Conservation (phyloP, 257 asterid species). For the Hygrophila difformis region DNA sequence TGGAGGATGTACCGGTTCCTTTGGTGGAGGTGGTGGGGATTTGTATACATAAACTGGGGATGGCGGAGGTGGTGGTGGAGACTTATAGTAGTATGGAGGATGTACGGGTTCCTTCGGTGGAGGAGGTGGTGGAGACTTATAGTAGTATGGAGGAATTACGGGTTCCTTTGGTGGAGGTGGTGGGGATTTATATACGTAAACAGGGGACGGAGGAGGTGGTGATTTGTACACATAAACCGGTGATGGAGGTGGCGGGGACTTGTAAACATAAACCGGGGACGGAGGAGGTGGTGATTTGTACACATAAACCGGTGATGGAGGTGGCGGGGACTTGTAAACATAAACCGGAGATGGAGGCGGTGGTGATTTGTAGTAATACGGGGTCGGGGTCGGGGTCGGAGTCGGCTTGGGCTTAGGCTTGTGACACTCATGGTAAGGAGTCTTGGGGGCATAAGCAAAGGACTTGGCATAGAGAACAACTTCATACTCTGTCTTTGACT, state of each 20-base stretch:
- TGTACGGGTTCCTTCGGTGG: conserved; percentile 3
- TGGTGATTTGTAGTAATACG: conserved; percentile 49
- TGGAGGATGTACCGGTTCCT: no score
- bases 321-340: conserved; percentile 25
- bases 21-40: background rate
- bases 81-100: conserved; percentile 9
- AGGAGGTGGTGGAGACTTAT: conserved; percentile 8
- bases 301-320: conserved; percentile 10
- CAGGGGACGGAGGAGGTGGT: conserved; percentile 23
- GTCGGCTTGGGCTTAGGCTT: conserved; percentile 39
- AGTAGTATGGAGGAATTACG: background rate
- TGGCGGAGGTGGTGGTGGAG: conserved; percentile 20
- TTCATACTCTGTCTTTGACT: conserved; percentile 46
- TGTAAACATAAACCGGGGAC: conserved; percentile 1
- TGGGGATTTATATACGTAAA: conserved; percentile 11
- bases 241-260: conserved; percentile 29
- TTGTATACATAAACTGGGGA: background rate
- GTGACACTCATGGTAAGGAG: conserved; percentile 36
- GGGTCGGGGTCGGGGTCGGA: conserved; percentile 41
- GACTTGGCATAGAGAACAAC: conserved; percentile 59
- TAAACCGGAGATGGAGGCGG: conserved; percentile 22
- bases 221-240: conserved; percentile 23
- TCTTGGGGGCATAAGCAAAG: conserved; percentile 62
- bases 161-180: background rate
- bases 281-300: conserved; percentile 29